Evolutionary conservation across 2,329 filamentous ascomycete genomes (phyloP).

Genomic region (Nigrograna mackinnonii): DNA sequence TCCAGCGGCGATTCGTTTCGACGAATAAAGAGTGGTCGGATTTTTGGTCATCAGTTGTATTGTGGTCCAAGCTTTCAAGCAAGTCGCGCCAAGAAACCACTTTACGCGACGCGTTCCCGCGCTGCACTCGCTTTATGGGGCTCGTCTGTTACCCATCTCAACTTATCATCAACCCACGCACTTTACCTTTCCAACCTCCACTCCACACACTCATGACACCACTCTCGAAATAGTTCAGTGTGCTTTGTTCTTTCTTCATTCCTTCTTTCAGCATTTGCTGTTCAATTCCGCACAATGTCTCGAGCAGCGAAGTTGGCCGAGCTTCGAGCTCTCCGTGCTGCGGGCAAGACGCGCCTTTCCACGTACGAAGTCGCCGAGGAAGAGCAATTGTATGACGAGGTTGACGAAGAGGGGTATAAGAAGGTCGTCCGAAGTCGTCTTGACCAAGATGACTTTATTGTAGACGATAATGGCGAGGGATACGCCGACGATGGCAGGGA

Average conservation of each 20-base stretch:
- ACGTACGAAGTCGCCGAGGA: conserved; percentile 86
- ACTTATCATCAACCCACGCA: no score
- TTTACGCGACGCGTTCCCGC: conserved; percentile 24
- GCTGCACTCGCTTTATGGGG: no score
- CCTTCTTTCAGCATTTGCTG: conserved; percentile 10
- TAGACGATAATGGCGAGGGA: conserved; percentile 96
- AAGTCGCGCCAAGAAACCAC: conserved; percentile 5
- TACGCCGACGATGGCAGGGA: conserved; percentile 97
- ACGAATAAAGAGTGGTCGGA: no score
- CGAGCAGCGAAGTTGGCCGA: conserved; percentile 62
- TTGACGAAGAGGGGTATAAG: conserved; percentile 97
- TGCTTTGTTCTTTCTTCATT: conserved; percentile 13
- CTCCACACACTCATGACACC: conserved; percentile 15
- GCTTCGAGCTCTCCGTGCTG: conserved; percentile 79
- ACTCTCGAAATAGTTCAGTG: conserved; percentile 4
- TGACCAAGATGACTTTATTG: conserved; percentile 95
- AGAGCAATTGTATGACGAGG: conserved; percentile 87
- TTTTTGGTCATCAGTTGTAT: no score
- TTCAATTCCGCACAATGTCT: conserved; percentile 29
- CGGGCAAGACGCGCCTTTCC: conserved; percentile 89
- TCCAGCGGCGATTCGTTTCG: conserved; percentile 6
- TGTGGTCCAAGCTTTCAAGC: conserved; percentile 9
- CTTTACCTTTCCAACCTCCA: conserved; percentile 27
- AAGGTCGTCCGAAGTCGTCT: conserved; percentile 88
- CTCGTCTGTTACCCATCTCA: conserved; percentile 14